Evolutionary conservation across 345 rosid genomes (phyloP), one percentile per base, ranked within the genome.

Genomic region (Microthlaspi erraticum): DNA sequence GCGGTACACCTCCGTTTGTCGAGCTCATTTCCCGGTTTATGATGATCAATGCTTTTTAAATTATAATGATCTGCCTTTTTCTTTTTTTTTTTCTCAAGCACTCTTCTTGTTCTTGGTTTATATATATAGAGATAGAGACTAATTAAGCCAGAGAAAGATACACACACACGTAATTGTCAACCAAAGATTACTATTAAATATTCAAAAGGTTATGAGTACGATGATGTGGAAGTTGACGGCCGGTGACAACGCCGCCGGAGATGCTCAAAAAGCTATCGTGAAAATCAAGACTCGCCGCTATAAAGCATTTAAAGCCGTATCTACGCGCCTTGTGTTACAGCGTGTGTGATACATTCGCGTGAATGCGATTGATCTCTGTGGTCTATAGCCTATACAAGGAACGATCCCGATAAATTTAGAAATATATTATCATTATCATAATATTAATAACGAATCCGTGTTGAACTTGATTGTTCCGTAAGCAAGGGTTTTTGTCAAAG

Each of bases 231-330:
- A 81, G 93, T 90, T 90, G 90, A 88, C 92, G 83, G 83, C 93
- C 96, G 91, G 91, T 77, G 84, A 78, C 93, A 74, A 82, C 93
- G 96, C 82, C 96, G 86, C 31, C 75, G 91, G 96, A 79, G 50
- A 60, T 57, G 97, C 87, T 68, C 81, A 85, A 83, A 90, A 85
- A 88, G 86, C 75, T 82, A 68, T 78, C 93, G 90, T 90, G 77
- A 58, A 81, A 75, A 50, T 81, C 85, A 90, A 90, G 88, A 64
- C 29, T 64, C 66, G 23, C 52, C 77, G 71, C 43, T 43, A 4
- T 49, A 11, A 37, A 68, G 55, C 63, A 71, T 71, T 71, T 62
- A 45, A 26, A 26, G 56, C 17, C 17, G 23, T 60, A 29, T 70
- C 55, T 29, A 57, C 60, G 36, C 53, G 18, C 52, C 52, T 50